These are phyloP conservation scores for Penicillium mononematosum DNA, from an alignment of 495 filamentous ascomycete species.

Conservation along the genomic window DNA sequence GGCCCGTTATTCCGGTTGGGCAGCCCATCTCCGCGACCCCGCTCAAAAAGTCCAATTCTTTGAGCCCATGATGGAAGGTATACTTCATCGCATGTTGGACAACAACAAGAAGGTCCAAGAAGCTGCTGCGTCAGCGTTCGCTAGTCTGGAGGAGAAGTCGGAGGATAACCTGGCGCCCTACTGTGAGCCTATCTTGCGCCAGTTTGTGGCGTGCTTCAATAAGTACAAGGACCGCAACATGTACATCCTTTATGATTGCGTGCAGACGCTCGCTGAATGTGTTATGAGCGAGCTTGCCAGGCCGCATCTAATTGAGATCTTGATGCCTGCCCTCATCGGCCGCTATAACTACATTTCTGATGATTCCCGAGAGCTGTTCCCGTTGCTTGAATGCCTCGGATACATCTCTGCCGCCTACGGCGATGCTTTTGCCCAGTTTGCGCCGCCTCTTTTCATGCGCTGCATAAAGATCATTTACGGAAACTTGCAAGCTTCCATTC, in stretches of 20 bases:
- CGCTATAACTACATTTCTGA: constrained; percentile 87
- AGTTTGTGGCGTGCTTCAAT: constrained; percentile 87
- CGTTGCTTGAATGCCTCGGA: constrained; percentile 89
- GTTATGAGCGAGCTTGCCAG: constrained; percentile 75
- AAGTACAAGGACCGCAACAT: constrained; percentile 99
- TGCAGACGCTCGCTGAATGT: constrained; percentile 94
- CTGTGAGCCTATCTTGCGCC: constrained; percentile 83
- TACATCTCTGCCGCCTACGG: constrained; percentile 89
- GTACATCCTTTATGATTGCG: constrained; percentile 98
- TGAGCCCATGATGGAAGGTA: constrained; percentile 96
- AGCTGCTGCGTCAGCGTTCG: constrained; percentile 93
- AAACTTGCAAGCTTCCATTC: constrained; percentile 75
- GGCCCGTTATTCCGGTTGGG: constrained; percentile 92
- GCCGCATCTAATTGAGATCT: constrained; percentile 72
- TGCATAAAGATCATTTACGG: constrained; percentile 89
- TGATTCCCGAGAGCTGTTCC: constrained; percentile 90
- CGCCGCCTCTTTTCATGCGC: constrained; percentile 76
- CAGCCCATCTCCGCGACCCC: constrained; percentile 67
- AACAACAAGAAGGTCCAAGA: constrained; percentile 97
- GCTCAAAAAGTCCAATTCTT: constrained; percentile 74
- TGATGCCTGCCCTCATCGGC: constrained; percentile 93
- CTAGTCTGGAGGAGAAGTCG: constrained; percentile 92
- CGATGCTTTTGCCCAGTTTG: constrained; percentile 77
- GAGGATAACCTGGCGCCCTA: constrained; percentile 76
- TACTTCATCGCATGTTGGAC: constrained; percentile 91